A percentile compares a stretch with the other conserved stretches of the same genome.
Conservation (phyloP, 225 moss, liverwort and hornwort genomes). For the Bryoerythrophyllum caledonicum region DNA sequence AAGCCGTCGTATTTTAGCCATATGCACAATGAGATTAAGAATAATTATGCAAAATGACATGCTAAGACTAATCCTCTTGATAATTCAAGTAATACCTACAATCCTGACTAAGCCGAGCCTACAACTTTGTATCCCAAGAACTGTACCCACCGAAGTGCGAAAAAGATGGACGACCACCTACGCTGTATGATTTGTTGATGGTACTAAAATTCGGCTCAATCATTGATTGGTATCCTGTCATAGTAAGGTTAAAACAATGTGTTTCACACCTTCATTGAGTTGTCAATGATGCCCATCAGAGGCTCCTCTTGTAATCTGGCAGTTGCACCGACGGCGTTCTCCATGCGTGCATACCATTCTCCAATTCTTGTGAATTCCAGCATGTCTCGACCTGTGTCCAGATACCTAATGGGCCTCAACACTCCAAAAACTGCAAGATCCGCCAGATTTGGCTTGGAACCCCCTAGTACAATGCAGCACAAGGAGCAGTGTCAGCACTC, state of each 20-base stretch:
- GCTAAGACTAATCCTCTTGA: slow-evolving; percentile 24
- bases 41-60: neutral
- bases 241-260: neutral
- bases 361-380: slow-evolving; percentile 64
- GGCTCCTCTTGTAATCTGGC: slow-evolving; percentile 50
- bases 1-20: neutral
- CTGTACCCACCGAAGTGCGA: neutral
- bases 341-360: slow-evolving; percentile 72
- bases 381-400: slow-evolving; percentile 70
- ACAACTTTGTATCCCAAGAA: neutral
- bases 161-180: neutral
- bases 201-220: neutral
- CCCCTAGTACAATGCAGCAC: slow-evolving; percentile 43
- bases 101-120: slow-evolving; percentile 14
- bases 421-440: slow-evolving; percentile 83
- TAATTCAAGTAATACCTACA: slow-evolving; percentile 16
- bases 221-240: neutral
- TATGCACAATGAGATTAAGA: neutral
- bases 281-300: slow-evolving; percentile 28
- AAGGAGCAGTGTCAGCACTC: neutral
- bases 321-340: slow-evolving; percentile 69
- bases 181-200: slow-evolving; percentile 7
- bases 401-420: slow-evolving; percentile 63
- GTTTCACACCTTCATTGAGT: slow-evolving; percentile 40
- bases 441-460: slow-evolving; percentile 73